Evolutionary conservation across 139 green algal species (phyloP).

Genomic region (Yamagishiella unicocca): DNA sequence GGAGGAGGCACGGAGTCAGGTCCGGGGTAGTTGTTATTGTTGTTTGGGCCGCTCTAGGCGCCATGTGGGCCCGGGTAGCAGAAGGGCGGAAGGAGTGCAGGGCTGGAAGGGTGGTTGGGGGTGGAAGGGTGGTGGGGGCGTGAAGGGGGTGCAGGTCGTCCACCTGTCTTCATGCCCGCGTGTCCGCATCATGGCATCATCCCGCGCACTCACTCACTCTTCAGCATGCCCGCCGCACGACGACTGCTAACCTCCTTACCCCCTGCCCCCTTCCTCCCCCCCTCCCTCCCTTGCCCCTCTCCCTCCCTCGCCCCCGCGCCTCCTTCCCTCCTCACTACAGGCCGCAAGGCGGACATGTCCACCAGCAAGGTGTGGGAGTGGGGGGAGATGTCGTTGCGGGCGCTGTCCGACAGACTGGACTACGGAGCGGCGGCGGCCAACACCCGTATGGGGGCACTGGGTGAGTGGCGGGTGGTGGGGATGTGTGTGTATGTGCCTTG

Average conservation of each 20-base stretch:
- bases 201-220: too few relatives aligned
- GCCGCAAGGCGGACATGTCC: slow-evolving; percentile 54
- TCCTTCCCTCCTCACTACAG: slow-evolving; percentile 19
- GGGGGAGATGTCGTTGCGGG: slow-evolving; percentile 29
- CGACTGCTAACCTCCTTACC: too few relatives aligned
- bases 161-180: too few relatives aligned
- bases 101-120: background rate
- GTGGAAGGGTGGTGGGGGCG: background rate
- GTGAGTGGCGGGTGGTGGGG: slow-evolving; percentile 20
- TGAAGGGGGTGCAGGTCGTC: too few relatives aligned
- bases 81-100: too few relatives aligned
- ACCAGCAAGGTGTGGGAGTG: slow-evolving; percentile 54
- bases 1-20: too few relatives aligned
- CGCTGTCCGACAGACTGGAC: slow-evolving; percentile 40
- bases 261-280: background rate
- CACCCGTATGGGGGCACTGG: slow-evolving; percentile 54
- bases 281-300: background rate
- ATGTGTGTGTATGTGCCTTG: too few relatives aligned
- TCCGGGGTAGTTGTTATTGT: too few relatives aligned
- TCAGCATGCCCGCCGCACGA: too few relatives aligned
- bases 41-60: too few relatives aligned
- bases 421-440: slow-evolving; percentile 47
- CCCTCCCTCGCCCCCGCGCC: background rate
- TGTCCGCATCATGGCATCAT: too few relatives aligned
- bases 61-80: too few relatives aligned